Evolutionary conservation across 352 stramenopile species (phyloP).

Genomic region (Pythium rhizo-oryzae): DNA sequence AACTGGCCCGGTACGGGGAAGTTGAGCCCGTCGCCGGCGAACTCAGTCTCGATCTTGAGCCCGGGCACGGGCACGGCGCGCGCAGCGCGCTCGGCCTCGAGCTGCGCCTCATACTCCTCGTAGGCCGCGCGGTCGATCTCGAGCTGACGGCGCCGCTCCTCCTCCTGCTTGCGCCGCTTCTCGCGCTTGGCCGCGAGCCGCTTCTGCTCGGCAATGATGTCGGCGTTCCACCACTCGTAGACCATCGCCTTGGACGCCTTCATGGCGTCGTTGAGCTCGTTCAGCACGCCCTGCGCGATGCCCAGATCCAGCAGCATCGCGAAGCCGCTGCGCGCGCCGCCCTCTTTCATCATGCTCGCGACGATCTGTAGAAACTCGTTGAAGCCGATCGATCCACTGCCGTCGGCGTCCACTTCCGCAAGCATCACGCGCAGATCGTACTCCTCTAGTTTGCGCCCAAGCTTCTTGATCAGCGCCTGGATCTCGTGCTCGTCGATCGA

Average conservation of each 20-base stretch:
- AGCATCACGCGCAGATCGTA: constrained; percentile 65
- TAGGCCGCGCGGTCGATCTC: constrained; percentile 47
- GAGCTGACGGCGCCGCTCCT: constrained; percentile 47
- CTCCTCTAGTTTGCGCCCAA: constrained; percentile 46
- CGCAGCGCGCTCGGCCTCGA: constrained; percentile 48
- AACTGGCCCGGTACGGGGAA: constrained; percentile 66
- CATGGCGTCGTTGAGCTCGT: constrained; percentile 65
- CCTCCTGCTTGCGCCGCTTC: constrained; percentile 45
- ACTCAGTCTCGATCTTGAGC: constrained; percentile 53
- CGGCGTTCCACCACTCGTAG: constrained; percentile 70
- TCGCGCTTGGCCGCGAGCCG: constrained; percentile 58
- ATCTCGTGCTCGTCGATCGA: constrained; percentile 73
- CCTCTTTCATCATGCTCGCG: constrained; percentile 51
- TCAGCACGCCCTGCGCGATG: constrained; percentile 66
- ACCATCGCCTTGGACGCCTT: constrained; percentile 47
- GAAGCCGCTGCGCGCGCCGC: constrained; percentile 37
- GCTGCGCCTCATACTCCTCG: constrained; percentile 43
- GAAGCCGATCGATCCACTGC: constrained; percentile 69
- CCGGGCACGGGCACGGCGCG: constrained; percentile 44
- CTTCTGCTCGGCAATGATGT: constrained; percentile 72
- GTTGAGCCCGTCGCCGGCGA: constrained; percentile 57
- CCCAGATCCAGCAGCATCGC: constrained; percentile 54
- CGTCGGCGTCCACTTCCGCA: constrained; percentile 64
- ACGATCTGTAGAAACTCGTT: constrained; percentile 78
- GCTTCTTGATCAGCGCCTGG: constrained; percentile 56